These are phyloP conservation scores for Aspergillus unguis DNA, from an alignment of 2,329 filamentous ascomycete species.

Conservation along the genomic window DNA sequence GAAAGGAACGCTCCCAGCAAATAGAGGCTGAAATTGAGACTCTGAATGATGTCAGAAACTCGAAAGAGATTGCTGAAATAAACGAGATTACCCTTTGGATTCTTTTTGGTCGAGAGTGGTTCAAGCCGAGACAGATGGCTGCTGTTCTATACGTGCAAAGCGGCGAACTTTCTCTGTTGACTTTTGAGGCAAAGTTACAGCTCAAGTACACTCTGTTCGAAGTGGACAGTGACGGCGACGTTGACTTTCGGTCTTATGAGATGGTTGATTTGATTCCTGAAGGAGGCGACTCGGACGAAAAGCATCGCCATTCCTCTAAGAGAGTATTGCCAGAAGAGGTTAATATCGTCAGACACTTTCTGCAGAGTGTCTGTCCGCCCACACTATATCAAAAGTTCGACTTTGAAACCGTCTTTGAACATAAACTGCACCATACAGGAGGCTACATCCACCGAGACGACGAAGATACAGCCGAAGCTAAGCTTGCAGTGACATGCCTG, in stretches of 20 bases:
- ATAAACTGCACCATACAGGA: slow-evolving; percentile 18
- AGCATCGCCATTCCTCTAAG: neutral
- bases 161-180: slow-evolving; percentile 23
- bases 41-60: slow-evolving; percentile 20
- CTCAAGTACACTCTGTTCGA: slow-evolving; percentile 21
- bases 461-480: slow-evolving; percentile 19
- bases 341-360: slow-evolving; percentile 24
- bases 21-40: slow-evolving; percentile 24
- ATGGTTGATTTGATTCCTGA: slow-evolving; percentile 15
- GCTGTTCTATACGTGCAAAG: slow-evolving; percentile 22
- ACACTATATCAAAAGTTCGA: slow-evolving; percentile 24
- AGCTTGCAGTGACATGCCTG: slow-evolving; percentile 18
- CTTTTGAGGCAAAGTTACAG: slow-evolving; percentile 20
- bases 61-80: slow-evolving; percentile 27
- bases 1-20: slow-evolving; percentile 23
- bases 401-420: slow-evolving; percentile 24
- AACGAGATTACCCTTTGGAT: slow-evolving; percentile 30
- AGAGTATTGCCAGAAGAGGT: slow-evolving; percentile 18
- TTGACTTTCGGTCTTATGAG: slow-evolving; percentile 20
- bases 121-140: slow-evolving; percentile 20
- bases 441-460: slow-evolving; percentile 23
- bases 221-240: slow-evolving; percentile 20
- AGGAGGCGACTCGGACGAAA: neutral
- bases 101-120: slow-evolving; percentile 17
- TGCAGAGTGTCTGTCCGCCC: slow-evolving; percentile 24